Evolutionary conservation across 2,329 filamentous ascomycete species (phyloP).

Genomic region (Botrytis pseudocinerea): DNA sequence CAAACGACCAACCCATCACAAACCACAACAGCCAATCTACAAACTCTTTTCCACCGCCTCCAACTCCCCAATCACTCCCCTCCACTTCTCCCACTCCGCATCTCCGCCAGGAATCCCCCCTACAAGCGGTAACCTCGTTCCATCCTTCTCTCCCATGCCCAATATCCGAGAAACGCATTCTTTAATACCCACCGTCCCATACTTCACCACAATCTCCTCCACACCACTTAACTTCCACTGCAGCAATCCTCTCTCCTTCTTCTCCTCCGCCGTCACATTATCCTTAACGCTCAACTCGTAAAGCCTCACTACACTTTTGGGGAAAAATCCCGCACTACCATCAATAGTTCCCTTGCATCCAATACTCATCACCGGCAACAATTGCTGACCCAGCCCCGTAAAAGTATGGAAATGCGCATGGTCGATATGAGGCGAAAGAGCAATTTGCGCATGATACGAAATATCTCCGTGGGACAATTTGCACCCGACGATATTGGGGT

Average conservation of each 20-base stretch:
- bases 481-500: constrained; percentile 68
- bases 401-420: constrained; percentile 59
- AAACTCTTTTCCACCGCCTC: constrained; percentile 39
- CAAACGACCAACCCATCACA: background rate
- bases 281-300: constrained; percentile 50
- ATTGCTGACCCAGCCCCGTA: constrained; percentile 65
- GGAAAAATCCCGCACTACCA: constrained; percentile 65
- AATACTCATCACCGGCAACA: constrained; percentile 61
- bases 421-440: constrained; percentile 59
- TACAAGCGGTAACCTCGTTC: constrained; percentile 58
- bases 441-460: constrained; percentile 63
- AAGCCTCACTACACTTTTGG: constrained; percentile 59
- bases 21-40: constrained; percentile 19
- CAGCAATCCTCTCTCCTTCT: constrained; percentile 53
- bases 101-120: constrained; percentile 56
- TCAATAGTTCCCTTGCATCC: constrained; percentile 67
- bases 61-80: constrained; percentile 40
- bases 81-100: constrained; percentile 52
- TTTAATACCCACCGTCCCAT: constrained; percentile 65
- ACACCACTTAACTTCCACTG: constrained; percentile 62
- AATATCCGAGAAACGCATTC: constrained; percentile 61
- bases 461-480: constrained; percentile 70
- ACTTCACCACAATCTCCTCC: constrained; percentile 61
- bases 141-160: constrained; percentile 59
- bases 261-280: constrained; percentile 45